Percentiles rank a stretch among this genome's conserved stretches.
These are phyloP conservation scores for Aphanomyces invadans DNA, from an alignment of 352 stramenopile species.

Conservation along the genomic window DNA sequence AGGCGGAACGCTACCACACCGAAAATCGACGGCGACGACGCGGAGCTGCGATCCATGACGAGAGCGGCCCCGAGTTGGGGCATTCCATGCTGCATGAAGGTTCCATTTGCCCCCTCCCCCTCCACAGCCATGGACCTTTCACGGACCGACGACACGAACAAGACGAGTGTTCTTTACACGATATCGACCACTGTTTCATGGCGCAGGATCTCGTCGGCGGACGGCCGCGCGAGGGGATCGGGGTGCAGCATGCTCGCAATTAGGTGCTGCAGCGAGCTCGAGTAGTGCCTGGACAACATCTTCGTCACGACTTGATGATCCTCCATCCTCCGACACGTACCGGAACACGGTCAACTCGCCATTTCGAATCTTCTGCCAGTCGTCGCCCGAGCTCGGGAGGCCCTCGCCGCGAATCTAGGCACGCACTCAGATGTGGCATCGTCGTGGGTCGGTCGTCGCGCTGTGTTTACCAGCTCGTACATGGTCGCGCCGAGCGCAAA, in stretches of 20 bases:
- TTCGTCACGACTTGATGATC: no score
- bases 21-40: no score
- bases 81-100: no score
- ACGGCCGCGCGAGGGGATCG: slow-evolving; percentile 67
- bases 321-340: slow-evolving; percentile 30
- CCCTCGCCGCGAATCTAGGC: slow-evolving; percentile 42
- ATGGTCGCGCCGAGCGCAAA: slow-evolving; percentile 81
- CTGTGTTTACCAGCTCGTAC: slow-evolving; percentile 47
- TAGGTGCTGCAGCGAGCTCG: slow-evolving; percentile 78
- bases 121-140: not conserved
- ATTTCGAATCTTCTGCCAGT: slow-evolving; percentile 83
- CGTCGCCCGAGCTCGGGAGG: slow-evolving; percentile 62
- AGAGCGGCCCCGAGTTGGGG: no score
- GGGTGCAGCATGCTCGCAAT: slow-evolving; percentile 84
- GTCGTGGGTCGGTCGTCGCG: no score
- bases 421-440: no score
- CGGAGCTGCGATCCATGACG: no score
- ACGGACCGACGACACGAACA: not conserved
- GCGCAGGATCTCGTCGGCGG: slow-evolving; percentile 76
- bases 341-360: slow-evolving; percentile 73
- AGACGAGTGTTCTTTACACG: not conserved
- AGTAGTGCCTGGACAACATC: slow-evolving; percentile 55
- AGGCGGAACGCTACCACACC: no score
- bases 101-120: no score
- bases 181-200: slow-evolving; percentile 63